Evolutionary conservation across 116 monocot genomes (phyloP).

Genomic region (Zostera marina): DNA sequence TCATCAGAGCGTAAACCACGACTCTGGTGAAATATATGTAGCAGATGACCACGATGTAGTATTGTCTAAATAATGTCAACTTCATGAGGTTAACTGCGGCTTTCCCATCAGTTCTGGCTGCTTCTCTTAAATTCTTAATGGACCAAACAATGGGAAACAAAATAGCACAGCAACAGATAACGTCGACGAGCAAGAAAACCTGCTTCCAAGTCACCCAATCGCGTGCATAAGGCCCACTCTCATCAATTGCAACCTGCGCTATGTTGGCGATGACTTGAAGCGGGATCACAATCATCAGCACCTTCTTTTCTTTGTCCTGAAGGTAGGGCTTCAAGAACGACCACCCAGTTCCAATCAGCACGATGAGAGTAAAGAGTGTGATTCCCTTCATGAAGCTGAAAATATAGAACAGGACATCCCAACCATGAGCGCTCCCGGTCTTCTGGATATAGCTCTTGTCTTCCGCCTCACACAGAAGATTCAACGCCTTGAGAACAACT

Average conservation of each 20-base stretch:
- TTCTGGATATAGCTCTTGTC: conserved; percentile 30
- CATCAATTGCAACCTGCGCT: conserved; percentile 33
- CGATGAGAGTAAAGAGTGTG: conserved; percentile 39
- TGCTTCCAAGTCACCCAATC: conserved; percentile 37
- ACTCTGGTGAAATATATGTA: conserved; percentile 49
- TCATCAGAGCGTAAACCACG: conserved; percentile 29
- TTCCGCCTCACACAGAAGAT: conserved; percentile 34
- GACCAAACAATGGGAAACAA: conserved; percentile 45
- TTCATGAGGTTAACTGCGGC: conserved; percentile 33
- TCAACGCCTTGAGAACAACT: conserved; percentile 23
- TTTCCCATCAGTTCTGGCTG: conserved; percentile 41
- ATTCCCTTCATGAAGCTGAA: conserved; percentile 51
- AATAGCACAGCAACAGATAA: conserved; percentile 39
- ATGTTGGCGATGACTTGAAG: conserved; percentile 7
- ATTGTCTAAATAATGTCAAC: conserved; percentile 33
- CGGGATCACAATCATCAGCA: conserved; percentile 45
- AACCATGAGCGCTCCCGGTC: conserved; percentile 41
- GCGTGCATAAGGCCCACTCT: conserved; percentile 22
- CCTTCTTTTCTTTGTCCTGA: conserved; percentile 42
- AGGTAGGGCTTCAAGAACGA: conserved; percentile 53
- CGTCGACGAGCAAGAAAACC: conserved; percentile 31
- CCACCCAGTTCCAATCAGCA: conserved; percentile 56
- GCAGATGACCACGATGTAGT: conserved; percentile 33
- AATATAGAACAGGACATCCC: conserved; percentile 59
- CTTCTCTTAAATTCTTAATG: conserved; percentile 28